Base-by-base conservation (phyloP, 2,329 filamentous ascomycete species). In the Chaetomium sp. region DNA sequence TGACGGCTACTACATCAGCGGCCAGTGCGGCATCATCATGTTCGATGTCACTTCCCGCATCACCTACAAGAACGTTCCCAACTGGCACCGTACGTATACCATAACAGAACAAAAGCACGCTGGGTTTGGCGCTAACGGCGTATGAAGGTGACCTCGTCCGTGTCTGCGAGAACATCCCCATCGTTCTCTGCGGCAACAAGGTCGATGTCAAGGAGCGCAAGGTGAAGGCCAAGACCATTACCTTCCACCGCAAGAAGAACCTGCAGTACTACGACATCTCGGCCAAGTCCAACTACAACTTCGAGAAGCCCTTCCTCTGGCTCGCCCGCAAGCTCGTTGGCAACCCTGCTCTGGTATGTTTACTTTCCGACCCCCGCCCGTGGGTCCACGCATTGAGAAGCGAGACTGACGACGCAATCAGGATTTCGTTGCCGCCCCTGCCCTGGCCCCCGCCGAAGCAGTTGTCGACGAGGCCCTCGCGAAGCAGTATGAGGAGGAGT, bases 241-340 rank as follows among this genome's bases (percentile, higher is more conserved):
- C 95, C 72, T 99, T 99, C 91, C 95, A 99, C 88, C 92, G 95
- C 83, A 99, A 99, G 92, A 99, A 99, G 90, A 99, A 98, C 84
- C 90, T 99, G 60, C 95, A 99, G 84, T 99, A 98, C 88, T 99
- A 99, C 87, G 95, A 98, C 75, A 98, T 98, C 80, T 97, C 93
- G 50, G 95, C 95, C 82, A 99, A 98, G 87, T 97, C 93, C 78
- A 98, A 98, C 87, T 98, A 99, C 85, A 98, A 98, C 89, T 98
- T 98, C 81, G 94, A 98, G 90, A 99, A 98, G 89, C 94, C 94
- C 70, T 98, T 99, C 92, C 90, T 98, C 75, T 98, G 95, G 95
- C 90, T 99, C 75, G 94, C 93, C 74, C 90, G 95, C 81, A 99
- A 99, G 89, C 89, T 99, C 65, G 93, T 97, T 74, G 95, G 94